Evolutionary conservation across 352 stramenopile genomes (phyloP).

Genomic region (Pythium grandisporangium): DNA sequence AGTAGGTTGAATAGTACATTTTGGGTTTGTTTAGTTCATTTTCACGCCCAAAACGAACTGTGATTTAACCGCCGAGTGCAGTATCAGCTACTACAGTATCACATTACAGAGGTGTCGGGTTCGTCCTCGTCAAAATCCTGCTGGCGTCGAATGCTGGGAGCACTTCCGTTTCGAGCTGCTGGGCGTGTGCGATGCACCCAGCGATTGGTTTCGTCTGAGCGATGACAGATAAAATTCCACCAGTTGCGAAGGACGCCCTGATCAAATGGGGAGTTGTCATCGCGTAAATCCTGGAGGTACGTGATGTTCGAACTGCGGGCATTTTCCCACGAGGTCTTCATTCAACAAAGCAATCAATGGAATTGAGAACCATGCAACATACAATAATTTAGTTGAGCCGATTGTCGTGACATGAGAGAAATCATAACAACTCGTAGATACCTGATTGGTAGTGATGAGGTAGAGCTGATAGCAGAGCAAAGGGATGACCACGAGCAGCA

Average conservation of each 20-base stretch:
- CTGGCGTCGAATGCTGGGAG: neutral
- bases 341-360: too few species aligned
- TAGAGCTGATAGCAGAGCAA: constrained; percentile 62
- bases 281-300: constrained; percentile 50
- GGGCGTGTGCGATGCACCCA: constrained; percentile 37
- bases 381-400: too few species aligned
- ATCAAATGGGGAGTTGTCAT: constrained; percentile 56
- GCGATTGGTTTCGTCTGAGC: constrained; percentile 37
- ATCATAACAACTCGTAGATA: too few species aligned
- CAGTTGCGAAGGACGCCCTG: constrained; percentile 50
- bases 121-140: constrained; percentile 5
- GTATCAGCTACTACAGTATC: too few species aligned
- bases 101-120: neutral
- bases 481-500: constrained; percentile 43
- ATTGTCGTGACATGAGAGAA: too few species aligned
- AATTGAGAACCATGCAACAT: too few species aligned
- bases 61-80: too few species aligned
- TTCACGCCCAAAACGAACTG: too few species aligned
- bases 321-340: constrained; percentile 69
- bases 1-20: too few species aligned
- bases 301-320: constrained; percentile 58
- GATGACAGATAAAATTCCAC: constrained; percentile 37
- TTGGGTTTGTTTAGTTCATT: too few species aligned
- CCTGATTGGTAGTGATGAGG: constrained; percentile 64
- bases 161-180: constrained; percentile 1